Evolutionary conservation across 768 basidiomycete species (phyloP), one percentile per base, ranked within the genome.

Genomic region (Hypholoma sublateritium): DNA sequence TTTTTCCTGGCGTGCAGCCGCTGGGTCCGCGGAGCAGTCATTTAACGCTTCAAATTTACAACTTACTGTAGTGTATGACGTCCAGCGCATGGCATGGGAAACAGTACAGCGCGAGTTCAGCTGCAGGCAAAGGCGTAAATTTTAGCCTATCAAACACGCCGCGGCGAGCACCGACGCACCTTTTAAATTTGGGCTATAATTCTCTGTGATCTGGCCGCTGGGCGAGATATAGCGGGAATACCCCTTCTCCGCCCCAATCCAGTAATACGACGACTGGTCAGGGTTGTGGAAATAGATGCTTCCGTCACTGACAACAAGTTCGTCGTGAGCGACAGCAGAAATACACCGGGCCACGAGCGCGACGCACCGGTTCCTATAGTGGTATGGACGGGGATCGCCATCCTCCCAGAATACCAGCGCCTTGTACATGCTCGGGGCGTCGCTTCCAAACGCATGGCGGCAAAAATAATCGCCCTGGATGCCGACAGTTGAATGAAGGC

Each of bases 271-370:
- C 14, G 62, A 57, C 14, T 43, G 34, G 41, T 62, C 49, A 2
- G 55, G 35, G 34, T 62, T 62, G 28, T 35, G 47, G 52, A 55
- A 62, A 41, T 48, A 62, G 44, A 59, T 55, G 37, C 56, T 62
- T n/a, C 58, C 56, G 47, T 56, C 32, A 5, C 60, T 61, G 28
- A 1, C 3, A 25, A 28, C 32, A 59, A 54, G n/a, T 37, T 37
- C 14, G 24, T 52, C 28, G 28, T 43, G n/a, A 34, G 32, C 34
- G 6, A 34, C 6, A n/a, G 13, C 46, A 25, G 13, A 28, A 19
- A 37, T 50, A 28, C 7, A 46, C 21, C 24, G 12, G 25, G 44
- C 17, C 44, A 7, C 12, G 44, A 19, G 12, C 19, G 12, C 17
- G 12, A 45, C 44, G 24, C 25, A 46, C 45, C 45, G 21, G 14